These are phyloP conservation scores for Calonectria hawksworthii DNA, from an alignment of 2,329 filamentous ascomycete genomes.

Conservation along the genomic window DNA sequence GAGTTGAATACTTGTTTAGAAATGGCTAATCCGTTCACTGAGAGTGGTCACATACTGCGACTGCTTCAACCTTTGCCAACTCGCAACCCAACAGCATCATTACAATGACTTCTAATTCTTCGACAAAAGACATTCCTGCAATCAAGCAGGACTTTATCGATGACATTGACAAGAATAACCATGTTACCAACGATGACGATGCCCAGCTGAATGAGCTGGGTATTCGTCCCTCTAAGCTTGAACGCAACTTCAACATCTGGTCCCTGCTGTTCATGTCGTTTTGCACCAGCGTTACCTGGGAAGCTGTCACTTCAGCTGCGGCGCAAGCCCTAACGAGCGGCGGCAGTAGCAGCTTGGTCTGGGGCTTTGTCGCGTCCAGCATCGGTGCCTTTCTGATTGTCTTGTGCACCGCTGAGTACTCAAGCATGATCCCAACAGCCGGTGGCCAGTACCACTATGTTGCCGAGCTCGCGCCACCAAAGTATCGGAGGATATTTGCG, in stretches of 20 bases:
- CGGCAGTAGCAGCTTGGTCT: conserved; percentile 24
- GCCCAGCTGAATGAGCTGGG: conserved; percentile 11
- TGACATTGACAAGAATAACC: background rate
- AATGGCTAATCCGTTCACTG: background rate
- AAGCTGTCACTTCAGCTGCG: conserved; percentile 2
- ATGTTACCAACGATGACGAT: background rate
- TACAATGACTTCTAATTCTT: background rate
- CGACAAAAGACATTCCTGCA: background rate
- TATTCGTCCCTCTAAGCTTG: conserved; percentile 11
- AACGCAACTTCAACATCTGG: conserved; percentile 26
- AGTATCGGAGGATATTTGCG: conserved; percentile 14
- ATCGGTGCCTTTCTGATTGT: background rate
- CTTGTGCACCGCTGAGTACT: conserved; percentile 16
- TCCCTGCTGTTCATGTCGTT: conserved; percentile 26
- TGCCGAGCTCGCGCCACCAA: conserved; percentile 15
- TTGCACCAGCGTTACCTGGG: conserved; percentile 26
- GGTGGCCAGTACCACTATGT: conserved; percentile 27
- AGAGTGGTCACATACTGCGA: background rate
- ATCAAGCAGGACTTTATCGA: background rate
- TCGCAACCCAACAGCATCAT: no score
- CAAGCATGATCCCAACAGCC: conserved; percentile 24
- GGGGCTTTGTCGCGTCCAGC: conserved; percentile 8
- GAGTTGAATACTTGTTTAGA: background rate
- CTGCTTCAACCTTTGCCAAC: background rate
- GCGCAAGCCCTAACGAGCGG: conserved; percentile 11